These are phyloP conservation scores for Calonectria fujianensis DNA, from an alignment of 2,329 filamentous ascomycete species.

Conservation along the genomic window DNA sequence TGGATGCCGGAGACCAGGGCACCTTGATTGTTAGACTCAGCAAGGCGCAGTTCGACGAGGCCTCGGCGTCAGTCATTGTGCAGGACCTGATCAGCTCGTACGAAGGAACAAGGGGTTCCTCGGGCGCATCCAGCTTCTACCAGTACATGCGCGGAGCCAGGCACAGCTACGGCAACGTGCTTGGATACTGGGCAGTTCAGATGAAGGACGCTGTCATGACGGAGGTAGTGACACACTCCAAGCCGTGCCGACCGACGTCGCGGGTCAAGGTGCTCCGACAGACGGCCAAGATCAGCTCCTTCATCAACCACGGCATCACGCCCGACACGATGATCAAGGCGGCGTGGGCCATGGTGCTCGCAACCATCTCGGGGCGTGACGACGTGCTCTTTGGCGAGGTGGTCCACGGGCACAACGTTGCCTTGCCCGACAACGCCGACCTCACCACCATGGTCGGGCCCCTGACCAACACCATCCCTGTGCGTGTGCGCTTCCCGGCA, in stretches of 20 bases:
- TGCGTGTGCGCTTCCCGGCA: constrained; percentile 68
- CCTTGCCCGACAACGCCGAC: constrained; percentile 71
- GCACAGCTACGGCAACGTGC: constrained; percentile 60
- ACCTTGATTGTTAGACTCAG: constrained; percentile 69
- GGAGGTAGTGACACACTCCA: constrained; percentile 64
- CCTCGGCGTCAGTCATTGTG: constrained; percentile 66
- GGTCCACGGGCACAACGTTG: constrained; percentile 68
- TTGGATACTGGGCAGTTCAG: constrained; percentile 67
- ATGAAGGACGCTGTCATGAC: constrained; percentile 69
- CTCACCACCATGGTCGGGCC: constrained; percentile 70
- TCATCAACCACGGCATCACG: constrained; percentile 66
- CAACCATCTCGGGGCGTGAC: constrained; percentile 66
- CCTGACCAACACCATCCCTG: constrained; percentile 67
- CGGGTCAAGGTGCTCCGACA: constrained; percentile 64
- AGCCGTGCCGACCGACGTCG: constrained; percentile 62
- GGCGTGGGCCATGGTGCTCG: constrained; percentile 74
- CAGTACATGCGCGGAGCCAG: constrained; percentile 67
- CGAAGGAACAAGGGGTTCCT: constrained; percentile 57
- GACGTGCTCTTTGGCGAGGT: constrained; percentile 76
- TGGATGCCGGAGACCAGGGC: constrained; percentile 69
- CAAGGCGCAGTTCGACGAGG: constrained; percentile 69
- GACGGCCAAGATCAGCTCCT: constrained; percentile 63
- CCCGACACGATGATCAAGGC: constrained; percentile 74
- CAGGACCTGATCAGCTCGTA: constrained; percentile 71
- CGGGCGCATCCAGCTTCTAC: constrained; percentile 66